These are phyloP conservation scores for Hypoxylon sp. DNA, from an alignment of 2,329 filamentous ascomycete species.

Conservation along the genomic window DNA sequence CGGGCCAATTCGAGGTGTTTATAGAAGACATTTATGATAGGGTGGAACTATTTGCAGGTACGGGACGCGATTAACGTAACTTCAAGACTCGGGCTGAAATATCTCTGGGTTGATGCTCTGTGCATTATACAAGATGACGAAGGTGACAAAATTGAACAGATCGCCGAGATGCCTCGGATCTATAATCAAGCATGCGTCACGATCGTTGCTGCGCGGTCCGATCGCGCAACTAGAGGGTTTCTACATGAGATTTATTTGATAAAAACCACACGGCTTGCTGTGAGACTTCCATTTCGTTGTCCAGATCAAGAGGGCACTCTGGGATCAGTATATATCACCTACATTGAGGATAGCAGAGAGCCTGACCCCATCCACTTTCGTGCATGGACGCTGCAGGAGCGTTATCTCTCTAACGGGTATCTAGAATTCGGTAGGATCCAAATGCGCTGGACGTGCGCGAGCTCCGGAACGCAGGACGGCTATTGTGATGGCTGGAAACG, in stretches of 20 bases:
- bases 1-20: slow-evolving; percentile 3
- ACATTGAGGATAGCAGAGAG: slow-evolving; percentile 8
- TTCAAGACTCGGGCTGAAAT: slow-evolving; percentile 8
- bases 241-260: slow-evolving; percentile 8
- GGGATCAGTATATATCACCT: slow-evolving; percentile 12
- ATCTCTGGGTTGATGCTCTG: slow-evolving; percentile 22
- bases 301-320: slow-evolving; percentile 10
- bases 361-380: slow-evolving; percentile 14
- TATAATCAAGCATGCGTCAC: slow-evolving; percentile 22
- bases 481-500: slow-evolving; percentile 24
- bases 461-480: slow-evolving; percentile 5
- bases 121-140: slow-evolving; percentile 24
- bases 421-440: slow-evolving; percentile 17
- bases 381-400: slow-evolving; percentile 21
- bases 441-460: slow-evolving; percentile 17
- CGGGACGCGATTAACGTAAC: slow-evolving; percentile 18
- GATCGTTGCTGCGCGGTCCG: slow-evolving; percentile 7
- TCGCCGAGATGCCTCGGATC: slow-evolving; percentile 20
- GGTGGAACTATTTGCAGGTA: slow-evolving; percentile 14
- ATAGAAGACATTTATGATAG: slow-evolving; percentile 12
- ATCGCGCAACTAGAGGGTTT: slow-evolving; percentile 7
- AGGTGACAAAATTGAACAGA: slow-evolving; percentile 13
- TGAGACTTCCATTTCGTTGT: slow-evolving; percentile 19
- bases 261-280: slow-evolving; percentile 5
- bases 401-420: slow-evolving; percentile 12